A percentile compares a stretch with the other conserved stretches of the same genome.
phyloP scores from a whole-genome alignment of 225 moss, liverwort and hornwort genomes.

The Bryum argenteum region DNA sequence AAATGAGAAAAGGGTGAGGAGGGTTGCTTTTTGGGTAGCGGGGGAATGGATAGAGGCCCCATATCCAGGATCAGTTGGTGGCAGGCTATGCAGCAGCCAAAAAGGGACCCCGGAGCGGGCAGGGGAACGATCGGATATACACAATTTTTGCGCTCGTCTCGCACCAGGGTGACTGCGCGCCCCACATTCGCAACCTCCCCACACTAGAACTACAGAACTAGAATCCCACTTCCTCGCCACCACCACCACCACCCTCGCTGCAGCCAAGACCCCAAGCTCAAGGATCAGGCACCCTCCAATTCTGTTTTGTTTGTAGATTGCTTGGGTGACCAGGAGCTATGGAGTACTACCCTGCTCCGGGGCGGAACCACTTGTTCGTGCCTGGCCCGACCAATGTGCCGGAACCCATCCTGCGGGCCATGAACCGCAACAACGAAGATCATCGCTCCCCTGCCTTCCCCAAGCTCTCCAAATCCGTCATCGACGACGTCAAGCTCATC shows the following conservation, averaged over 20 bases:
- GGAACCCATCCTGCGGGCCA: constrained; percentile 77
- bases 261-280: not conserved
- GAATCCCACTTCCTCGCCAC: too few relatives aligned
- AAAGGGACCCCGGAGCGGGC: not conserved
- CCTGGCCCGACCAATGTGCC: constrained; percentile 95
- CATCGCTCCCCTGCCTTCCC: constrained; percentile 93
- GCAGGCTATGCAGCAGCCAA: too few relatives aligned
- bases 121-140: too few relatives aligned
- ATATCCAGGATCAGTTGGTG: constrained; percentile 16
- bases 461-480: constrained; percentile 78
- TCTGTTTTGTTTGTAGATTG: too few relatives aligned
- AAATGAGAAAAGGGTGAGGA: not conserved
- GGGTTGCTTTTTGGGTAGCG: constrained; percentile 14
- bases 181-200: constrained; percentile 37
- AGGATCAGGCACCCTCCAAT: too few relatives aligned
- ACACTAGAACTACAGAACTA: not conserved
- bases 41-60: constrained; percentile 24
- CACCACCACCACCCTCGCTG: not conserved
- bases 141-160: not conserved
- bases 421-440: constrained; percentile 94
- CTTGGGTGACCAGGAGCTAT: constrained; percentile 16
- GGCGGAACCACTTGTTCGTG: constrained; percentile 91
- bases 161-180: constrained; percentile 16
- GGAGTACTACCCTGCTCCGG: constrained; percentile 84
- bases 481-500: constrained; percentile 88